Base-by-base conservation (phyloP, 192 early-diverging fungal genomes). In the Rhizoclosmatium globosum region DNA sequence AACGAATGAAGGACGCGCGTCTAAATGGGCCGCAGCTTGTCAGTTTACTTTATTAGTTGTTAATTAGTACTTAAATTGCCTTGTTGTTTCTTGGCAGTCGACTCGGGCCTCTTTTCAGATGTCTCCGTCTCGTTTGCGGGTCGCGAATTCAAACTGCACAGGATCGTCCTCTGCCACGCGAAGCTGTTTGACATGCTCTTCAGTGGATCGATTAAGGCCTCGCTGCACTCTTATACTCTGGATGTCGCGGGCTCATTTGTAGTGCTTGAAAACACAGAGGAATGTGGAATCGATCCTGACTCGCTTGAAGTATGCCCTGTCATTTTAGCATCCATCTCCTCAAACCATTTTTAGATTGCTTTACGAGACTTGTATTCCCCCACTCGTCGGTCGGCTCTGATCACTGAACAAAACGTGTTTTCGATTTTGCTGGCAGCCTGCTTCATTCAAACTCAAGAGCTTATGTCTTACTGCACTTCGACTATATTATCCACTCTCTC, bases 371-470 rank as follows among this genome's bases (percentile, higher is more conserved):
- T 76, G 17, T 76, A 76, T 61, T 15, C 69, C 11, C 1, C 48
- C 17, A 41, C 53, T 13, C 41, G 9, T 43, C n/a, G 72, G 44
- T 23, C 60, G 1, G 17, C 21, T n/a, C 59, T 48, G 21, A 62
- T 74, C 39, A 15, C 7, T 4, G 17, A 7, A 7, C 43, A 60
- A 45, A 41, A 47, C 15, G 47, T 67, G 4, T 66, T 72, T 74
- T 50, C 2, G 48, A 53, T 85, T 3, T 64, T 82, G 17, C 43
- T 80, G 38, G 77, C 85, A 0, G 82, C 85, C 17, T 86, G 85
- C 76, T 86, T 82, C 47, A 59, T 86, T 1, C 80, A 86, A 74
- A 50, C 78, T 11, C 43, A 44, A 11, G 56, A 69, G 13, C 82
- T 86, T 4, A 76, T 79, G 1, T 31, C 31, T 3, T 58, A 68